Conservation (phyloP, 768 basidiomycete species). For the Lyophyllum shimeji region DNA sequence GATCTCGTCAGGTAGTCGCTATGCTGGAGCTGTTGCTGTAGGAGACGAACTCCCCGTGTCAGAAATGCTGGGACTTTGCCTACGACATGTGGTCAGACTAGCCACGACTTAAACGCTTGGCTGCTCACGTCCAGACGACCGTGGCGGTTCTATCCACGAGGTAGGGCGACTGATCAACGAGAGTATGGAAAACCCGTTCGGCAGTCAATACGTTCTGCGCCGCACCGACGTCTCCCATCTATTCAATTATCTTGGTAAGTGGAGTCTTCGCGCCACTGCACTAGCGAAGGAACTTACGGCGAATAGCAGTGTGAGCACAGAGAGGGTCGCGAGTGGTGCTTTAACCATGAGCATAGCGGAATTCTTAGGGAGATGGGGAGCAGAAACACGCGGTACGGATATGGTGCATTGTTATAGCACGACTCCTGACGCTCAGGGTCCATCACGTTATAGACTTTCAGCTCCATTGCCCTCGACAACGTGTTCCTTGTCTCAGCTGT, state of each 20-base stretch:
- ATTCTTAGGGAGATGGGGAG: background rate
- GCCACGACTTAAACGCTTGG: background rate
- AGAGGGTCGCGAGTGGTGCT: background rate
- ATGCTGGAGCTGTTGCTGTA: background rate
- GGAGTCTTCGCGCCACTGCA: background rate
- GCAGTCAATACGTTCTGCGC: conserved; percentile 5
- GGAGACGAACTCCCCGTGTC: background rate
- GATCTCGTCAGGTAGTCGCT: background rate
- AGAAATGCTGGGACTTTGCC: background rate
- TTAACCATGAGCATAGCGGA: background rate
- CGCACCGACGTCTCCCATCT: background rate
- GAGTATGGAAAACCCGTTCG: conserved; percentile 4
- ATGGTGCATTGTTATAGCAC: background rate
- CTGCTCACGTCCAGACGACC: conserved; percentile 12
- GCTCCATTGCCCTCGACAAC: background rate
- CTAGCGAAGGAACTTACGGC: background rate
- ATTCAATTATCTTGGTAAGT: background rate
- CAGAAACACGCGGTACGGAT: background rate
- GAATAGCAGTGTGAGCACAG: background rate
- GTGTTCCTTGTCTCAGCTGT: background rate
- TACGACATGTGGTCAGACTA: background rate
- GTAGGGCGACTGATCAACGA: conserved; percentile 6
- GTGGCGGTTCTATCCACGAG: conserved; percentile 13
- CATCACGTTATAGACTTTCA: background rate
- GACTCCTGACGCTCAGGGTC: background rate